A percentile compares a stretch with the other conserved stretches of the same genome.
Evolutionary conservation across 306 rosid genomes (phyloP).

Genomic region (Glycine latifolia): DNA sequence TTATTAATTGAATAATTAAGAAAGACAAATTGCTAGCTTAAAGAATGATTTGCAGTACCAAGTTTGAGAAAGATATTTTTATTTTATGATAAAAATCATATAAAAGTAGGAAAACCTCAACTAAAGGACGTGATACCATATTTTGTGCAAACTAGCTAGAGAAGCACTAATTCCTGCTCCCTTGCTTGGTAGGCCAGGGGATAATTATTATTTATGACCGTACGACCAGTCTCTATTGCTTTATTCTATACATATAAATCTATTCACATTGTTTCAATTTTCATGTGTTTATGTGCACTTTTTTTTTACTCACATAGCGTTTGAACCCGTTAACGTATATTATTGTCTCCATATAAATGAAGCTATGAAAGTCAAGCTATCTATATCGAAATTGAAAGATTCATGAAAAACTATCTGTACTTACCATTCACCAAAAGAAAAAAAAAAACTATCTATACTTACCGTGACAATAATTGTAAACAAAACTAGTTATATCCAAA

Average conservation of each 20-base stretch:
- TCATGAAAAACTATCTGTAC: not conserved
- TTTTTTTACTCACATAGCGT: not conserved
- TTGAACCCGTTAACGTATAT: too few relatives aligned
- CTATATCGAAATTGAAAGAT: not conserved
- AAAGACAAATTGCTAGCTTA: constrained; percentile 40
- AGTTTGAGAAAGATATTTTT: constrained; percentile 31
- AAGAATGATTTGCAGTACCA: constrained; percentile 30
- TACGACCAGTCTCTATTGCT: constrained; percentile 25
- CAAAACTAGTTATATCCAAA: not conserved
- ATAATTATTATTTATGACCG: constrained; percentile 43
- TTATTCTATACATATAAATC: constrained; percentile 13
- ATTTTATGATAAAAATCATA: constrained; percentile 16
- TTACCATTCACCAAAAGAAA: too few relatives aligned
- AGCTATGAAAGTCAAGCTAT: not conserved
- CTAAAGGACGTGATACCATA: constrained; percentile 37
- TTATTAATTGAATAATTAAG: not conserved
- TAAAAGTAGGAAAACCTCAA: not conserved
- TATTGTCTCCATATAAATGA: not conserved
- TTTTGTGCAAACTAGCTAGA: constrained; percentile 54
- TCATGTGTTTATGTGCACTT: not conserved
- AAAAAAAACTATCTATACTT: not conserved
- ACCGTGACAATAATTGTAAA: not conserved
- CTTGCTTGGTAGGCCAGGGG: constrained; percentile 48
- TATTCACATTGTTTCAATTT: not conserved
- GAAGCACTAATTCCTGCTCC: constrained; percentile 52